Evolutionary conservation across 2,329 filamentous ascomycete species (phyloP).

Genomic region (Sarocladium kiliense): DNA sequence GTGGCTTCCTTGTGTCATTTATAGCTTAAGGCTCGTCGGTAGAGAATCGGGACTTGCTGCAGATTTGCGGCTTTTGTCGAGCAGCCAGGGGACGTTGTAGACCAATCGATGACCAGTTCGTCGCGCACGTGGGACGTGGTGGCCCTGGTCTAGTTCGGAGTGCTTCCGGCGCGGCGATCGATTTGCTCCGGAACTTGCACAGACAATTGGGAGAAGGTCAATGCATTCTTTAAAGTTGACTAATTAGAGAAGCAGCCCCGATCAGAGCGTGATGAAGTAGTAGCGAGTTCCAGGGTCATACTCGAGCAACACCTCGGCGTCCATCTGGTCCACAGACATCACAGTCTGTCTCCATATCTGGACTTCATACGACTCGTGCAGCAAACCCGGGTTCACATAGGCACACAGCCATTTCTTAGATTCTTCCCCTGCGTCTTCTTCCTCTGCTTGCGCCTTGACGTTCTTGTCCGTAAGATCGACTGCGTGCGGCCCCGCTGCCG

Average conservation of each 20-base stretch:
- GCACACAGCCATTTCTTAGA: slow-evolving; percentile 26
- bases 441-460: slow-evolving; percentile 11
- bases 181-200: background rate
- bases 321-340: slow-evolving; percentile 29
- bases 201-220: background rate
- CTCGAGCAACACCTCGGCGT: slow-evolving; percentile 35
- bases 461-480: slow-evolving; percentile 16
- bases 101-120: background rate
- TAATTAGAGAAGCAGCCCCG: background rate
- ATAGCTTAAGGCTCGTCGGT: background rate
- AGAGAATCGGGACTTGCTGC: background rate
- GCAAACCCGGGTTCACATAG: slow-evolving; percentile 25
- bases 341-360: slow-evolving; percentile 32
- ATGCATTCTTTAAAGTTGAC: too few species aligned
- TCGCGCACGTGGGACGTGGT: background rate
- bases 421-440: slow-evolving; percentile 9
- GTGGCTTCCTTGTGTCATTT: background rate
- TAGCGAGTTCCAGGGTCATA: slow-evolving; percentile 25
- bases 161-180: background rate
- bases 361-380: slow-evolving; percentile 33
- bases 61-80: background rate
- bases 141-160: background rate
- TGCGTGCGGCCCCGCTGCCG: slow-evolving; percentile 14
- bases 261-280: slow-evolving; percentile 7
- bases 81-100: background rate